A percentile compares a stretch with the other conserved stretches of the same genome.
These are phyloP conservation scores for Geotrichum candidum DNA, from an alignment of 1,139 yeast species.

Conservation along the genomic window DNA sequence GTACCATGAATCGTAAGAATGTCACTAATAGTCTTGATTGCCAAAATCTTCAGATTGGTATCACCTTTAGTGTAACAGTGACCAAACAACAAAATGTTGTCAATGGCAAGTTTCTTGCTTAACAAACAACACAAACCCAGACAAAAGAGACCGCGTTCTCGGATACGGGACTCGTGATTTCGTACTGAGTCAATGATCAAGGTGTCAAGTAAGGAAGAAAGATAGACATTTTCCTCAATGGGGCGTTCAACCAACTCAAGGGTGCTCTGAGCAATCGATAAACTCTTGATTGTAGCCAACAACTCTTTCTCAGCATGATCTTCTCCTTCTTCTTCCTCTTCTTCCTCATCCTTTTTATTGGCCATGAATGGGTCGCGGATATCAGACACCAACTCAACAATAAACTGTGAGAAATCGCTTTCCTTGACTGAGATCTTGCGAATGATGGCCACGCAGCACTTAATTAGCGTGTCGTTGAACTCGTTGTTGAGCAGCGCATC, in stretches of 20 bases:
- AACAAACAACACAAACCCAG: conserved; percentile 75
- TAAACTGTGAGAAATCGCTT: conserved; percentile 75
- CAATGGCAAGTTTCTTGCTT: conserved; percentile 56
- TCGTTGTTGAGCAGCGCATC: conserved; percentile 32
- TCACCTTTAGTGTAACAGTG: conserved; percentile 59
- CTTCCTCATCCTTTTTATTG: conserved; percentile 26
- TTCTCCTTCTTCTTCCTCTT: conserved; percentile 10
- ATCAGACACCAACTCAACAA: conserved; percentile 82
- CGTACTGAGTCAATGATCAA: conserved; percentile 80
- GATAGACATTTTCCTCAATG: conserved; percentile 56
- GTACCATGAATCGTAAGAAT: conserved; percentile 72
- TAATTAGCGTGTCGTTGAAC: conserved; percentile 50
- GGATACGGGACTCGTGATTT: conserved; percentile 51
- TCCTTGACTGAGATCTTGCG: conserved; percentile 70
- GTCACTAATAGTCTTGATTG: conserved; percentile 70
- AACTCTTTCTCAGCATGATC: conserved; percentile 19
- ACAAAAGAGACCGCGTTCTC: conserved; percentile 67
- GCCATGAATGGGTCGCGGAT: conserved; percentile 47
- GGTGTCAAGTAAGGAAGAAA: conserved; percentile 68
- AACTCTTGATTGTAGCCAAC: conserved; percentile 51
- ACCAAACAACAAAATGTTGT: conserved; percentile 50
- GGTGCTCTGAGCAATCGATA: conserved; percentile 64
- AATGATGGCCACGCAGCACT: conserved; percentile 58
- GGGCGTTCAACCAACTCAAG: conserved; percentile 64
- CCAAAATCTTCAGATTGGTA: conserved; percentile 52